Conservation (phyloP, 352 stramenopile genomes). For the Globisporangium sylvaticum region DNA sequence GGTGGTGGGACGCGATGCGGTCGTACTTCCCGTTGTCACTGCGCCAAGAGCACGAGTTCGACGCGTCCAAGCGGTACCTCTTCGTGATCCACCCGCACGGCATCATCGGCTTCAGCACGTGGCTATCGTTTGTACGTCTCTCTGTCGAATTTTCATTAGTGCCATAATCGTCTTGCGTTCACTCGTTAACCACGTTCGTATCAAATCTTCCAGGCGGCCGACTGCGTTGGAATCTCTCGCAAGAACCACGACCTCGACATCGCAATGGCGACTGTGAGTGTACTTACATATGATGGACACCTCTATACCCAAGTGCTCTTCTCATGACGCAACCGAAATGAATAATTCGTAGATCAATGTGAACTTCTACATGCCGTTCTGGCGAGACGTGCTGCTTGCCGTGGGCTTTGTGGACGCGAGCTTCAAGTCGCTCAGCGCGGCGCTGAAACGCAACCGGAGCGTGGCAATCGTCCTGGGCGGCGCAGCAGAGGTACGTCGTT, state of each 20-base stretch:
- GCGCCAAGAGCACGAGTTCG: constrained; percentile 37
- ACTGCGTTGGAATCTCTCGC: constrained; percentile 29
- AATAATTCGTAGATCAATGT: constrained; percentile 26
- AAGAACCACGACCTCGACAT: constrained; percentile 42
- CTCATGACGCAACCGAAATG: neutral
- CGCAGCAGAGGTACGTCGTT: constrained; percentile 40
- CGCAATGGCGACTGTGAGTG: constrained; percentile 35
- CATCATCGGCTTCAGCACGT: constrained; percentile 45
- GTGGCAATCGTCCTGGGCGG: constrained; percentile 38
- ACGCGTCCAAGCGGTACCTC: constrained; percentile 29
- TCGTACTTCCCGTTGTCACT: constrained; percentile 40
- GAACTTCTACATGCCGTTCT: constrained; percentile 53
- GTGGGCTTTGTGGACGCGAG: constrained; percentile 52
- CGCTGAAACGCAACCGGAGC: constrained; percentile 28
- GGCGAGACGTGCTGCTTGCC: constrained; percentile 43
- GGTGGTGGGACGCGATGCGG: constrained; percentile 37
- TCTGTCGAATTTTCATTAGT: neutral
- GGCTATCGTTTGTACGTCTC: constrained; percentile 37
- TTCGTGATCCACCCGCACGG: constrained; percentile 53
- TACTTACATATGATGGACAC: neutral
- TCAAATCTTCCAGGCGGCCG: constrained; percentile 19
- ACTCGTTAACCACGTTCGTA: neutral
- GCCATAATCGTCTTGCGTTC: neutral
- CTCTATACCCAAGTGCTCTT: neutral
- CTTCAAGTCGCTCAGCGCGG: constrained; percentile 31